Conservation (phyloP, 495 filamentous ascomycete genomes). For the Aspergillus homomorphus region DNA sequence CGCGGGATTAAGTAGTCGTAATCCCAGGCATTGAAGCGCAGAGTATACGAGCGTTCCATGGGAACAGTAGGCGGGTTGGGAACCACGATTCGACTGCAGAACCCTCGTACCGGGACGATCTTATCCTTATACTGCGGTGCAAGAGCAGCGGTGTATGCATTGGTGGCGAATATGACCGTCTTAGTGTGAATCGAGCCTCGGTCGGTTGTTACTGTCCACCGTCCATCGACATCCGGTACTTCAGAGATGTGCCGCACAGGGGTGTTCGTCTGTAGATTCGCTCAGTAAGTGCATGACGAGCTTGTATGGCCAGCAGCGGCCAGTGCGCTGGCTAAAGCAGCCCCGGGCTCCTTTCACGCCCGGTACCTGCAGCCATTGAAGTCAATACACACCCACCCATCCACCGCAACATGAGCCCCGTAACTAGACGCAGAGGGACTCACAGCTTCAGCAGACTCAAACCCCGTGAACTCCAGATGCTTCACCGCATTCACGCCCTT, state of each 20-base stretch:
- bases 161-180: constrained; percentile 71
- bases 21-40: constrained; percentile 27
- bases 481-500: constrained; percentile 19
- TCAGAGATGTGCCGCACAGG: constrained; percentile 50
- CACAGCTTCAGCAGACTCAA: constrained; percentile 23
- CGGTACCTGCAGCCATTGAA: constrained; percentile 33
- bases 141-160: constrained; percentile 74
- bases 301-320: constrained; percentile 76
- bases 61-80: constrained; percentile 20
- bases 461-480: constrained; percentile 16
- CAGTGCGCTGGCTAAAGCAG: constrained; percentile 40
- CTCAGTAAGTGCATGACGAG: constrained; percentile 65
- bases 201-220: constrained; percentile 52
- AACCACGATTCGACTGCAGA: constrained; percentile 32
- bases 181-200: constrained; percentile 59
- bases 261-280: constrained; percentile 80
- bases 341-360: constrained; percentile 48
- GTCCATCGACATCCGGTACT: constrained; percentile 15
- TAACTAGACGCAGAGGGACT: too few species aligned
- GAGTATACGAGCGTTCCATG: constrained; percentile 24
- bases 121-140: constrained; percentile 65
- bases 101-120: constrained; percentile 71
- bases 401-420: too few species aligned
- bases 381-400: not conserved
- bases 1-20: constrained; percentile 52